phyloP scores from a whole-genome alignment of 768 basidiomycete genomes.

The Naganishia vaughanmartiniae region DNA sequence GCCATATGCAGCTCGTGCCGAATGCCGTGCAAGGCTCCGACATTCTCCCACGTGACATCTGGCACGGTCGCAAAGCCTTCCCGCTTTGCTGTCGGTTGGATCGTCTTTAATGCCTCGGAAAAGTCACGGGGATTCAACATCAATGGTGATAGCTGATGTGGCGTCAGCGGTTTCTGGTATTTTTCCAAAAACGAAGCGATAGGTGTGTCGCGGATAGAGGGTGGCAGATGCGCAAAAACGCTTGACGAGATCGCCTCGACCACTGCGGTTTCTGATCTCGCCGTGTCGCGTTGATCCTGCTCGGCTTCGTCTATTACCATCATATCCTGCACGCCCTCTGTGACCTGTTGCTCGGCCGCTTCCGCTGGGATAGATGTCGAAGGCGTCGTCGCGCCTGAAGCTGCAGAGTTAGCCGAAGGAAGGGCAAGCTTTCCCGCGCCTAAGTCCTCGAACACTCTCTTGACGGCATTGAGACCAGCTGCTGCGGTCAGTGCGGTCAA shows the following conservation, averaged over 20 bases:
- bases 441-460: conserved; percentile 80
- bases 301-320: conserved; percentile 46
- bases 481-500: conserved; percentile 83
- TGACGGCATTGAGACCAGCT: conserved; percentile 92
- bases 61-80: conserved; percentile 98
- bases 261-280: conserved; percentile 26
- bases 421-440: conserved; percentile 56
- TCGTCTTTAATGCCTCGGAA: conserved; percentile 70
- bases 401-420: conserved; percentile 22
- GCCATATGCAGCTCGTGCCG: conserved; percentile 95
- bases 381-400: not conserved
- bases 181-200: conserved; percentile 86
- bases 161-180: conserved; percentile 76
- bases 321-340: conserved; percentile 43
- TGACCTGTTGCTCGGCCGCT: conserved; percentile 38
- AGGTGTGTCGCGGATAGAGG: conserved; percentile 58
- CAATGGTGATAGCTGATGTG: conserved; percentile 73
- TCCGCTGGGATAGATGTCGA: not conserved
- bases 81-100: conserved; percentile 93
- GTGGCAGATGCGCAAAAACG: conserved; percentile 53
- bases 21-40: conserved; percentile 82
- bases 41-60: conserved; percentile 88
- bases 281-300: not conserved
- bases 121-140: conserved; percentile 82
- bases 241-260: conserved; percentile 48